Evolutionary conservation across 1,139 yeast species (phyloP).

Genomic region (Debaryomyces psychrophilus): DNA sequence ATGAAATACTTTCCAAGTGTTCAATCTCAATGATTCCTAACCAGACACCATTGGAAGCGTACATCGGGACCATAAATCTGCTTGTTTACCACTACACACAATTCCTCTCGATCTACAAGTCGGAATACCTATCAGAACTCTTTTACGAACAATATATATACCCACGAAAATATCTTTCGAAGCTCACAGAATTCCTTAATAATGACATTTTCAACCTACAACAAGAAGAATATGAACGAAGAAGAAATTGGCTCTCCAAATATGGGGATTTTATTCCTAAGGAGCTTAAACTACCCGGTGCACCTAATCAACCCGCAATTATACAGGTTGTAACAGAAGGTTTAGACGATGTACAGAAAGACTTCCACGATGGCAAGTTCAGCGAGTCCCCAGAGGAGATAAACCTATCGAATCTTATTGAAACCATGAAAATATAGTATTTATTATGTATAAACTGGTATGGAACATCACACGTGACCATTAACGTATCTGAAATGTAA

Average conservation of each 20-base stretch:
- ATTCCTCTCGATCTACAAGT: slow-evolving; percentile 36
- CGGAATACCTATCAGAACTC: slow-evolving; percentile 43
- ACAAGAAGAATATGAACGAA: slow-evolving; percentile 37
- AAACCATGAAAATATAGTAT: slow-evolving; percentile 5
- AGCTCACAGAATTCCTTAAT: slow-evolving; percentile 37
- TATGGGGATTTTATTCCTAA: slow-evolving; percentile 49
- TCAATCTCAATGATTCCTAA: slow-evolving; percentile 18
- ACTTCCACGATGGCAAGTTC: slow-evolving; percentile 18
- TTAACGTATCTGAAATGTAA: neutral
- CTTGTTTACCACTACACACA: slow-evolving; percentile 42
- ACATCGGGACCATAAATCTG: slow-evolving; percentile 32
- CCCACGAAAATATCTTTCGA: slow-evolving; percentile 40
- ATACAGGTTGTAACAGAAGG: slow-evolving; percentile 51
- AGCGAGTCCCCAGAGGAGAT: slow-evolving; percentile 24
- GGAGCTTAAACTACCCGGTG: slow-evolving; percentile 47
- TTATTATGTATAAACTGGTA: neutral
- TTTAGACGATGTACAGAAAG: slow-evolving; percentile 34
- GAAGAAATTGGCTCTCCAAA: slow-evolving; percentile 41
- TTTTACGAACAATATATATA: slow-evolving; percentile 46
- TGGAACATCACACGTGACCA: slow-evolving; percentile 2
- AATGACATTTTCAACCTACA: slow-evolving; percentile 39
- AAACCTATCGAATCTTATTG: slow-evolving; percentile 23
- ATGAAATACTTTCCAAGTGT: slow-evolving; percentile 19
- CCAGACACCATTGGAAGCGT: slow-evolving; percentile 26
- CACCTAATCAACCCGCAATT: slow-evolving; percentile 38